Conservation (phyloP, 805 yeast genomes). For the Lipomyces chichibuensis region DNA sequence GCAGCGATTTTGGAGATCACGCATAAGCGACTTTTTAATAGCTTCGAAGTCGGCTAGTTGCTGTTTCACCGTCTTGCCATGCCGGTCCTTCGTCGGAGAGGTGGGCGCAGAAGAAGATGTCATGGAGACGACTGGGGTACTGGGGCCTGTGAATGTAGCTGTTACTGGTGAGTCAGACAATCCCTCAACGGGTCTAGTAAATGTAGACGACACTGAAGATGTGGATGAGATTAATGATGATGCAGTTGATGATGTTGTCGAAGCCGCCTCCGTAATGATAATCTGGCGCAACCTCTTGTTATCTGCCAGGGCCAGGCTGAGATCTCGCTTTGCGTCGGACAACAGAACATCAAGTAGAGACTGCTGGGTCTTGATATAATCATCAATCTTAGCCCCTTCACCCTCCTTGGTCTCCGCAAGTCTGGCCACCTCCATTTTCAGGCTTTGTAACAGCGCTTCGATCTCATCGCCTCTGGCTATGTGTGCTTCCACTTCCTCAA, state of each 20-base stretch:
- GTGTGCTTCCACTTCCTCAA: conserved; percentile 28
- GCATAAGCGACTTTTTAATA: conserved; percentile 40
- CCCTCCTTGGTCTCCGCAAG: conserved; percentile 5
- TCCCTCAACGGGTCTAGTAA: background rate
- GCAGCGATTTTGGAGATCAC: conserved; percentile 43
- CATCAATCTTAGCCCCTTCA: conserved; percentile 12
- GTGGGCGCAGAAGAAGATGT: conserved; percentile 13
- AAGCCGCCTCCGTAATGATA: conserved; percentile 3
- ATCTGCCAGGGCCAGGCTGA: conserved; percentile 19
- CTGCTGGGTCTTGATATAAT: conserved; percentile 8
- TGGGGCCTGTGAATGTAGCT: conserved; percentile 3
- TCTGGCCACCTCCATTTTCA: conserved; percentile 24
- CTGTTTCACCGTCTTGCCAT: conserved; percentile 23
- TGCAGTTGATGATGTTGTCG: background rate
- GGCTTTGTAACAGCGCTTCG: conserved; percentile 15
- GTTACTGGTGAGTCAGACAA: conserved; percentile 6
- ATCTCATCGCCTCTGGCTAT: conserved; percentile 31
- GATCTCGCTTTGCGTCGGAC: conserved; percentile 25
- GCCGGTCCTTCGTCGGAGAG: conserved; percentile 27
- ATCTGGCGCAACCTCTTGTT: conserved; percentile 26
- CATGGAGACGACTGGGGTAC: conserved; percentile 1
- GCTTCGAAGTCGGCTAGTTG: conserved; percentile 37
- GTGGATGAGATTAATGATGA: conserved; percentile 13
- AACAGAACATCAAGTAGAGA: conserved; percentile 17
- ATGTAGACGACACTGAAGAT: conserved; percentile 6